Percentiles rank a stretch among this genome's conserved stretches.
Conservation (phyloP, 1,284 basidiomycete species). For the Kalmanozyma brasiliensis region DNA sequence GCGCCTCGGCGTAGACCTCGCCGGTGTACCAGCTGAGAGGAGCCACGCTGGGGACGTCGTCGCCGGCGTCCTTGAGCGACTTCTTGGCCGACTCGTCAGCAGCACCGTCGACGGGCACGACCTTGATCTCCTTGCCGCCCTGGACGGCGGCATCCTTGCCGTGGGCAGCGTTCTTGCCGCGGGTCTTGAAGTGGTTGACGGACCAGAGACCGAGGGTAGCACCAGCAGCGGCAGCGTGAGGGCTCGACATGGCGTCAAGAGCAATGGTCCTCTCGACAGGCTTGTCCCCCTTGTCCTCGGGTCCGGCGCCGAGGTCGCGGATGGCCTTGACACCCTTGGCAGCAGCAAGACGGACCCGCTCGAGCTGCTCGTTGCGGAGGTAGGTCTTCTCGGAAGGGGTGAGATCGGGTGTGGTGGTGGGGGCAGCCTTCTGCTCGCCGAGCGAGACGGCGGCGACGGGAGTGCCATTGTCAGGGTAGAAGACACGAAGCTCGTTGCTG, state of each 20-base stretch:
- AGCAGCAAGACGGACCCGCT: constrained; percentile 61
- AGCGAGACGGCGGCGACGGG: constrained; percentile 61
- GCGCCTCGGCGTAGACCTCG: constrained; percentile 77
- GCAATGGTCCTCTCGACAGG: constrained; percentile 47
- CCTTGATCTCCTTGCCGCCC: constrained; percentile 60
- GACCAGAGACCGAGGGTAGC: constrained; percentile 62
- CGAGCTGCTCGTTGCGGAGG: constrained; percentile 64
- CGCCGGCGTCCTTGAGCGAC: constrained; percentile 56
- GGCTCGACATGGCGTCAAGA: constrained; percentile 58
- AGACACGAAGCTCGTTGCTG: constrained; percentile 59
- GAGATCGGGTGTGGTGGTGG: constrained; percentile 59
- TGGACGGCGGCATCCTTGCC: constrained; percentile 50
- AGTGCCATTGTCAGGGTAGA: constrained; percentile 51
- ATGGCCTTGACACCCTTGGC: constrained; percentile 64
- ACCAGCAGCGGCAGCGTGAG: constrained; percentile 64
- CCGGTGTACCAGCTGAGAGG: constrained; percentile 65
- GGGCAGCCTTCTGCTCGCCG: constrained; percentile 60
- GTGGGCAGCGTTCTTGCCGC: constrained; percentile 54
- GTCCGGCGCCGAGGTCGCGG: constrained; percentile 56
- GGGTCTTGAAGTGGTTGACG: constrained; percentile 66
- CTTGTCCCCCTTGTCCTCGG: constrained; percentile 42
- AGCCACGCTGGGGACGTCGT: constrained; percentile 53
- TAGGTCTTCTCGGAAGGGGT: constrained; percentile 50
- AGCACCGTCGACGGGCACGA: constrained; percentile 51
- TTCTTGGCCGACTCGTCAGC: constrained; percentile 55